Conservation (phyloP, 129 eudicot species). For the Saposhnikovia divaricata region DNA sequence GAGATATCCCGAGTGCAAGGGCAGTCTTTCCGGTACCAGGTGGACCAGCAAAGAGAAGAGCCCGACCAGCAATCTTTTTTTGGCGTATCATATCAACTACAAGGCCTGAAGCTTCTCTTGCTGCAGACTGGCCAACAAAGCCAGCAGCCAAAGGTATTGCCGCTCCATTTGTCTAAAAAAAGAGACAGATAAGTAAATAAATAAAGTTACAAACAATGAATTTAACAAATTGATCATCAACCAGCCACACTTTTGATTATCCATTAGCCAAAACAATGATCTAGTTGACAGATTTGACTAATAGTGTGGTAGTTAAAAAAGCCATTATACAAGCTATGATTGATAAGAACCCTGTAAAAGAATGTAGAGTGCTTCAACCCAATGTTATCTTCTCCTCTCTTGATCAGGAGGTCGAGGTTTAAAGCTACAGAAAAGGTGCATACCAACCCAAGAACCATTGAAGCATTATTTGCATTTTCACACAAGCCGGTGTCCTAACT, state of each 20-base stretch:
- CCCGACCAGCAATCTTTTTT: constrained; percentile 97
- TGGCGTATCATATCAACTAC: constrained; percentile 97
- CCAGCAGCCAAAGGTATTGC: constrained; percentile 90
- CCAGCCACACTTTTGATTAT: background rate
- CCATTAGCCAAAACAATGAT: background rate
- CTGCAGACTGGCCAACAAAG: constrained; percentile 82
- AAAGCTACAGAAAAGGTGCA: background rate
- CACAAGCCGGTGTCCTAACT: background rate
- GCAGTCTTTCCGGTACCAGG: constrained; percentile 99
- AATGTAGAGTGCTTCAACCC: background rate
- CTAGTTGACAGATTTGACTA: background rate
- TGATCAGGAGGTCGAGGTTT: background rate
- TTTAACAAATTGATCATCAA: background rate
- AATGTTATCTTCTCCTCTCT: background rate
- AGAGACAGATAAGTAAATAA: background rate
- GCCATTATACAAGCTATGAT: background rate
- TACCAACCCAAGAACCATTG: background rate
- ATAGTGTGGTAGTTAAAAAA: background rate
- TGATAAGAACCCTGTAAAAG: background rate
- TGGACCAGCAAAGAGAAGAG: constrained; percentile 86
- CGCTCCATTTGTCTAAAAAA: constrained; percentile 50
- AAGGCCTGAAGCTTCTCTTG: constrained; percentile 97
- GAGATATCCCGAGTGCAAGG: constrained; percentile 85
- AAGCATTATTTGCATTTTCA: background rate
- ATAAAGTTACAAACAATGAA: background rate